phyloP scores from a whole-genome alignment of 2,329 filamentous ascomycete species.

The Paecilomyces formosus region DNA sequence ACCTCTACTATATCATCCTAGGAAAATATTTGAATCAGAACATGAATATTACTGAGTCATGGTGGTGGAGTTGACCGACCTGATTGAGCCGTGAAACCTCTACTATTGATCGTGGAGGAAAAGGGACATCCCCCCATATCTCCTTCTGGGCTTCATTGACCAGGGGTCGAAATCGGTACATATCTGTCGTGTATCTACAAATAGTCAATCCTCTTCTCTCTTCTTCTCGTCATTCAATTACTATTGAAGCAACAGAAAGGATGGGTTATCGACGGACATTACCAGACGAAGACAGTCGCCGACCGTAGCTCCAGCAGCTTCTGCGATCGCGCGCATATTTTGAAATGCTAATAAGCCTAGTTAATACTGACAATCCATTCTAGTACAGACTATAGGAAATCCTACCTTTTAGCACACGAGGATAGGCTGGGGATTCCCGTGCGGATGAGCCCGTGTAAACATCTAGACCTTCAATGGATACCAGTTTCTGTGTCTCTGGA shows the following conservation, averaged over 20 bases:
- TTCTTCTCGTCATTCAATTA: neutral
- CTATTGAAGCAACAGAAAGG: neutral
- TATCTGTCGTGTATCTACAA: slow-evolving; percentile 1
- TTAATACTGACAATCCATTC: too few species aligned
- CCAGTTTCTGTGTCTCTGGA: neutral
- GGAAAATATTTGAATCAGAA: neutral
- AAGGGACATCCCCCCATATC: slow-evolving; percentile 1
- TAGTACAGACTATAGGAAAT: neutral
- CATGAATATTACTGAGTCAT: too few species aligned
- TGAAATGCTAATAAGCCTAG: neutral
- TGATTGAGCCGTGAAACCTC: slow-evolving; percentile 1
- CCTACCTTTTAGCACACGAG: neutral
- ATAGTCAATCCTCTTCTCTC: neutral
- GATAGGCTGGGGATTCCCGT: neutral
- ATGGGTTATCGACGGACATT: neutral
- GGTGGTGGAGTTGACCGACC: neutral
- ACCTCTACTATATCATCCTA: slow-evolving; percentile 3
- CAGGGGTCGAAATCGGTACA: slow-evolving; percentile 1
- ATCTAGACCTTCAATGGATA: neutral
- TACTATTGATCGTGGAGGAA: neutral
- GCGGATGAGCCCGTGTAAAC: neutral
- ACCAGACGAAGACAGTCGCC: slow-evolving; percentile 2
- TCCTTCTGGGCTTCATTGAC: slow-evolving; percentile 3
- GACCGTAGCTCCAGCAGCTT: slow-evolving; percentile 1
- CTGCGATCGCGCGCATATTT: slow-evolving; percentile 2